These are phyloP conservation scores for Emmonsia crescens DNA, from an alignment of 2,329 filamentous ascomycete species.

Conservation along the genomic window DNA sequence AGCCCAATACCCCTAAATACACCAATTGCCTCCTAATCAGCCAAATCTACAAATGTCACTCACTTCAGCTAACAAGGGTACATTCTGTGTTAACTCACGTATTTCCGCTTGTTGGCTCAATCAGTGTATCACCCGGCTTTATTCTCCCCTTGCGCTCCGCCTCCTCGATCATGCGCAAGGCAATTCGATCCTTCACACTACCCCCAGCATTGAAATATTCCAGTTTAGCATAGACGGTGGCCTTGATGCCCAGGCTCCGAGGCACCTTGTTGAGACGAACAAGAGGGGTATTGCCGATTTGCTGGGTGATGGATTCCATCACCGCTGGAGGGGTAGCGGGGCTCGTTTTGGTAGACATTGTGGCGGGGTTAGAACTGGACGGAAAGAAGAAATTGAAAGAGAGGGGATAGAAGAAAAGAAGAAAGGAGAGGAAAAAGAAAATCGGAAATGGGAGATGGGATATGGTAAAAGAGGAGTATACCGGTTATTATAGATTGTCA, in stretches of 20 bases:
- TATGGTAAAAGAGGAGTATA: not conserved
- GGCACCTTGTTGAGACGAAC: constrained; percentile 89
- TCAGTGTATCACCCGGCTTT: constrained; percentile 92
- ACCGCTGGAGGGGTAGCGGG: constrained; percentile 45
- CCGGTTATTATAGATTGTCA: too few species aligned
- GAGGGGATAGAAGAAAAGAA: not conserved
- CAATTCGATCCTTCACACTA: constrained; percentile 90
- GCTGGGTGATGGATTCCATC: constrained; percentile 62
- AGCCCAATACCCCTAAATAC: constrained; percentile 65
- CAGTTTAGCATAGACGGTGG: constrained; percentile 80
- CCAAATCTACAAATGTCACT: not conserved
- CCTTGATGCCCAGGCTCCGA: constrained; percentile 78
- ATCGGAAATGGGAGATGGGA: not conserved
- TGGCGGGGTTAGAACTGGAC: not conserved
- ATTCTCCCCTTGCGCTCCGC: constrained; percentile 86
- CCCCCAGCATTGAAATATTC: constrained; percentile 92
- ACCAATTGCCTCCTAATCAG: constrained; percentile 18
- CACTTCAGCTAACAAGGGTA: not conserved
- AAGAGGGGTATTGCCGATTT: constrained; percentile 94
- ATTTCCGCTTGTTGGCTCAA: constrained; percentile 96
- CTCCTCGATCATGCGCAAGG: constrained; percentile 92
- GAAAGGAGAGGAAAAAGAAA: not conserved
- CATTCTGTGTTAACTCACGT: constrained; percentile 42
- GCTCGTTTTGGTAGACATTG: constrained; percentile 7
- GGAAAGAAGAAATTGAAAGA: not conserved